A percentile compares a stretch with the other conserved stretches of the same genome.
Evolutionary conservation across 768 basidiomycete genomes (phyloP).

Genomic region (Suillus americanus): DNA sequence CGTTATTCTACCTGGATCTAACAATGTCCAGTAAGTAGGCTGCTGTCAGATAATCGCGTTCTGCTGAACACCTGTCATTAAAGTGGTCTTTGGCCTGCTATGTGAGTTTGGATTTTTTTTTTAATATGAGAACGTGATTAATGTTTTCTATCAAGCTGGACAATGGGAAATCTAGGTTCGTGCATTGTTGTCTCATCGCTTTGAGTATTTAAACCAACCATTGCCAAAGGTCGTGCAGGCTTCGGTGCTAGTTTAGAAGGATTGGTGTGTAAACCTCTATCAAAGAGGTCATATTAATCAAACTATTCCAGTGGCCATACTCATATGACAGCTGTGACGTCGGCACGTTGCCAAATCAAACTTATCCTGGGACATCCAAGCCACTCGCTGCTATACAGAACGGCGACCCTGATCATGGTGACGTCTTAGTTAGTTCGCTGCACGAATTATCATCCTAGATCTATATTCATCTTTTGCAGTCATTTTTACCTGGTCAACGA

Average conservation of each 20-base stretch:
- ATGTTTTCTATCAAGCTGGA: slow-evolving; percentile 37
- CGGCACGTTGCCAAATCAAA: slow-evolving; percentile 78
- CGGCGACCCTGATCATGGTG: slow-evolving; percentile 36
- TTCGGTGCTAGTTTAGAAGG: slow-evolving; percentile 62
- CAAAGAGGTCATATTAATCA: slow-evolving; percentile 12
- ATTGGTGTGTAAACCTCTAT: slow-evolving; percentile 44
- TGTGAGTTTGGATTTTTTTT: slow-evolving; percentile 26
- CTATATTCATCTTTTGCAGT: slow-evolving; percentile 20
- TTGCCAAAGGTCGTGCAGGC: slow-evolving; percentile 45
- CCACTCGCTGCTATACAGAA: slow-evolving; percentile 45
- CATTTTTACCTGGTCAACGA: slow-evolving; percentile 57
- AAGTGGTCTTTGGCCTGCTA: slow-evolving; percentile 50
- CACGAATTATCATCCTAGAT: background rate
- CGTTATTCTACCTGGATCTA: slow-evolving; percentile 43
- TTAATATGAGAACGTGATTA: slow-evolving; percentile 2
- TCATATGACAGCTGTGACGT: slow-evolving; percentile 68
- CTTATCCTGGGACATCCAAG: slow-evolving; percentile 40
- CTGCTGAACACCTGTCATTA: slow-evolving; percentile 13
- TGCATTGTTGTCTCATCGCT: background rate
- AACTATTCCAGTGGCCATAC: slow-evolving; percentile 45
- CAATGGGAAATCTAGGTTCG: slow-evolving; percentile 51
- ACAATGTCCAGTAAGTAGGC: slow-evolving; percentile 32
- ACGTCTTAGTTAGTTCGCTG: slow-evolving; percentile 21
- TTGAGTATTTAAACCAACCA: slow-evolving; percentile 2
- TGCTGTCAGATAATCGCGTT: background rate